Conservation (phyloP, 176 grass and related monocot species). For the Typha latifolia region DNA sequence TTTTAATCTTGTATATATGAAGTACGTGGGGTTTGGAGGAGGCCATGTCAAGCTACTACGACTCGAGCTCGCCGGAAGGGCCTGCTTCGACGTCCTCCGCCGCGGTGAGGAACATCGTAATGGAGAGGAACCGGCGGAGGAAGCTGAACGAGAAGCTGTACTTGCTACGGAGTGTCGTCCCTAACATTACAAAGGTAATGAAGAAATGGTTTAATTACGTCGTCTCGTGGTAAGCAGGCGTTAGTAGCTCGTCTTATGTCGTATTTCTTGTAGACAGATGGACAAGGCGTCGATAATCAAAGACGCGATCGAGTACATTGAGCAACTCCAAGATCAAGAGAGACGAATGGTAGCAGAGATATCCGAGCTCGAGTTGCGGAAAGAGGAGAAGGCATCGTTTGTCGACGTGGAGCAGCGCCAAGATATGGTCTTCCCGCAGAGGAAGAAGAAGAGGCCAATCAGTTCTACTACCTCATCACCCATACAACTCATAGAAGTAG, state of each 20-base stretch:
- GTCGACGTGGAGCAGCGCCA: background rate
- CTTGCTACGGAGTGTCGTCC: slow-evolving; percentile 58
- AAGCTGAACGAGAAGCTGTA: slow-evolving; percentile 83
- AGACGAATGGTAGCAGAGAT: slow-evolving; percentile 26
- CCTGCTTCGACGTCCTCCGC: background rate
- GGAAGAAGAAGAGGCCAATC: background rate
- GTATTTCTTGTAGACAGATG: too few relatives aligned
- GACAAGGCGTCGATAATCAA: slow-evolving; percentile 60
- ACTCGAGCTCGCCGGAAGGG: slow-evolving; percentile 59
- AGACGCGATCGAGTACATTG: slow-evolving; percentile 60
- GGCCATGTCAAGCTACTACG: slow-evolving; percentile 40
- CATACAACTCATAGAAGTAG: slow-evolving; percentile 32
- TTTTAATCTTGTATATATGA: background rate
- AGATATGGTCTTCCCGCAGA: background rate
- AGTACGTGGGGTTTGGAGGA: slow-evolving; percentile 42
- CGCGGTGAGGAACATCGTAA: slow-evolving; percentile 37
- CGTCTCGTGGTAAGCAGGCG: too few relatives aligned
- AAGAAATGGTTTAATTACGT: too few relatives aligned
- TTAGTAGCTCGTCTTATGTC: too few relatives aligned
- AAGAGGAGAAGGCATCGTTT: background rate
- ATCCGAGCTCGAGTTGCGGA: slow-evolving; percentile 20
- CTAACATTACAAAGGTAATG: slow-evolving; percentile 76
- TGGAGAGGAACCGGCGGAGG: slow-evolving; percentile 60
- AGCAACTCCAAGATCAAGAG: slow-evolving; percentile 44
- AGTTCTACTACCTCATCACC: slow-evolving; percentile 14